phyloP scores from a whole-genome alignment of 352 stramenopile genomes.

The Phytophthora cryptogea region DNA sequence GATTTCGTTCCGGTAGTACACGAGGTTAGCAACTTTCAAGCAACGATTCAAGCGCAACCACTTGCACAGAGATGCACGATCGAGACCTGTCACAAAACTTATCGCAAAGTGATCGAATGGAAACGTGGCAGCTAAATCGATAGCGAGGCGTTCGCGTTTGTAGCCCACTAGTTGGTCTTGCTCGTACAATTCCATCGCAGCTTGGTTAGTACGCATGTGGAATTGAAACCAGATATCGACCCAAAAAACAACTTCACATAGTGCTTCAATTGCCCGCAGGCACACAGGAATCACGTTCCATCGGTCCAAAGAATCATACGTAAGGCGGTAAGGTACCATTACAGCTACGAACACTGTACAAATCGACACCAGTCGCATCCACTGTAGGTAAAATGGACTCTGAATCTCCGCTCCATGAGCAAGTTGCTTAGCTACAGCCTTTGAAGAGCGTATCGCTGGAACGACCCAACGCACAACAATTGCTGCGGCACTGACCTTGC shows the following conservation, averaged over 20 bases:
- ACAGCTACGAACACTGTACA: slow-evolving; percentile 57
- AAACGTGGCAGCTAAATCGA: slow-evolving; percentile 50
- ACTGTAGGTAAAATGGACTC: slow-evolving; percentile 55
- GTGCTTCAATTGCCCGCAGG: slow-evolving; percentile 35
- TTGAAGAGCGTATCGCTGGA: not conserved
- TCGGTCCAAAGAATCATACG: slow-evolving; percentile 57
- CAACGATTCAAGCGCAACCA: slow-evolving; percentile 63
- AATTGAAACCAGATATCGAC: slow-evolving; percentile 70
- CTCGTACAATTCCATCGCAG: slow-evolving; percentile 64
- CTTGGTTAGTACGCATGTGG: slow-evolving; percentile 48
- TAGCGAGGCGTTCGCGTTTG: slow-evolving; percentile 52
- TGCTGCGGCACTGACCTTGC: slow-evolving; percentile 6
- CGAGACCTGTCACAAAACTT: slow-evolving; percentile 20
- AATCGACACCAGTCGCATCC: slow-evolving; percentile 50
- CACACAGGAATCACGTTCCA: slow-evolving; percentile 44
- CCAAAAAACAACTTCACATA: slow-evolving; percentile 58
- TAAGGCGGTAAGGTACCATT: slow-evolving; percentile 55
- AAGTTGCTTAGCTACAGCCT: slow-evolving; percentile 28
- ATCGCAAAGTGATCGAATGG: slow-evolving; percentile 51
- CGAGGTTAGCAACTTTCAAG: slow-evolving; percentile 55
- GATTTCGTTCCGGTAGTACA: slow-evolving; percentile 68
- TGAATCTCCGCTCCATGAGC: slow-evolving; percentile 56
- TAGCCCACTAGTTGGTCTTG: slow-evolving; percentile 60
- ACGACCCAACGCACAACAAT: slow-evolving; percentile 13
- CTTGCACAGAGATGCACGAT: slow-evolving; percentile 19